Conservation (phyloP, 75 land plant species). For the Pinus albicaulis region DNA sequence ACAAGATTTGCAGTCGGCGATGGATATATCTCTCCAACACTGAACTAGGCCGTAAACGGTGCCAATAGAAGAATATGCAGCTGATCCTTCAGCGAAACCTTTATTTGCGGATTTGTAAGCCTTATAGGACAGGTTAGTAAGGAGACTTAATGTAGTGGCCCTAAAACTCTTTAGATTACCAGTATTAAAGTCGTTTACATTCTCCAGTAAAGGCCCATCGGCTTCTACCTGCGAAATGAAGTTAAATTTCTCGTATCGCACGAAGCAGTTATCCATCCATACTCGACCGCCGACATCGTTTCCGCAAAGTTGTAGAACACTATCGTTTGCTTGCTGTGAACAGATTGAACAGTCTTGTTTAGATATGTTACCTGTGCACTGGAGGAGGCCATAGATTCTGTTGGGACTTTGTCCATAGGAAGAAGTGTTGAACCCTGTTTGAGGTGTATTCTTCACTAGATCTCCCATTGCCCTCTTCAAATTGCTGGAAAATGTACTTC, state of each 20-base stretch:
- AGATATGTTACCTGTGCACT: neutral
- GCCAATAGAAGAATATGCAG: neutral
- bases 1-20: neutral
- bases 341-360: neutral
- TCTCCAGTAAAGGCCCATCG: neutral
- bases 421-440: too few relatives aligned
- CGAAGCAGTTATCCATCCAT: slow-evolving; percentile 2
- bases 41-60: neutral
- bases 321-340: neutral
- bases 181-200: neutral
- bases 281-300: neutral
- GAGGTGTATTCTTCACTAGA: too few relatives aligned
- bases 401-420: too few relatives aligned
- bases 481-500: too few relatives aligned
- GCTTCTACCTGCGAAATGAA: neutral
- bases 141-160: neutral
- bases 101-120: neutral
- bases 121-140: neutral
- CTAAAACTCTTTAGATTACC: neutral
- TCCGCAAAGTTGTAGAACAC: neutral
- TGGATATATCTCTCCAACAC: slow-evolving; percentile 2
- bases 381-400: too few relatives aligned
- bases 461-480: too few relatives aligned
- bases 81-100: neutral
- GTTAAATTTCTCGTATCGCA: slow-evolving; percentile 2